Base-by-base conservation (phyloP, 768 basidiomycete genomes). In the Boletus bicolor region DNA sequence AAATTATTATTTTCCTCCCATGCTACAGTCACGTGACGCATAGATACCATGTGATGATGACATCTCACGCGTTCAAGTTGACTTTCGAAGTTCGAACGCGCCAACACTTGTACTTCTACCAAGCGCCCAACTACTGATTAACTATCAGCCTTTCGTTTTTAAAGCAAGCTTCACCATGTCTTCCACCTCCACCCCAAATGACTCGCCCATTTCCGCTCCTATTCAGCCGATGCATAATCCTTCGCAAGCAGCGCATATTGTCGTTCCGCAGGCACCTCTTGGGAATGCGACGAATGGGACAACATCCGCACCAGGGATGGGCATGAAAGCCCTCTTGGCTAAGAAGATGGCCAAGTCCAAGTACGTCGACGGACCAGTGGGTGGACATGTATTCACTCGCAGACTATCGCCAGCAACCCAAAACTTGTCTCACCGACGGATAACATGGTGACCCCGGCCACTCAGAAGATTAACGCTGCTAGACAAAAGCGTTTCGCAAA, bases 401-500 rank as follows among this genome's bases (percentile, higher is more conserved):
- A 58, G 64, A 62, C 50, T 37, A 17, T 57, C 15, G 15, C 32
- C 68, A 93, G 93, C 70, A 97, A 97, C 71, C 88, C 91, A 21
- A 84, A 83, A 35, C 93, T 83, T 67, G 78, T 95, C 65, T 98
- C 96, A 17, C 96, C 96, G 3, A 97, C 96, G 9, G 96, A 99
- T 72, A 91, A 89, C 68, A 79, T 98, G 73, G 84, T 98, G 80
- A 96, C 93, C 3, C 96, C 96, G 4, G 85, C 85, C 69, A 91
- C 94, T 7, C 89, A 94, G 74, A 98, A 98, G 73, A 81, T 98
- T 50, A 88, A 79, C 48, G 90, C 89, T 17, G 88, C 89, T 4
- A 95, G 85, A 81, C 94, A 96, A 80, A 92, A 93, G 73, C 93
- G 92, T 66, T 98, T 97, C 69, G 77, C 72, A 55, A 97, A 93